Conservation (phyloP, 2,329 filamentous ascomycete genomes). For the Cladosporium sp. region DNA sequence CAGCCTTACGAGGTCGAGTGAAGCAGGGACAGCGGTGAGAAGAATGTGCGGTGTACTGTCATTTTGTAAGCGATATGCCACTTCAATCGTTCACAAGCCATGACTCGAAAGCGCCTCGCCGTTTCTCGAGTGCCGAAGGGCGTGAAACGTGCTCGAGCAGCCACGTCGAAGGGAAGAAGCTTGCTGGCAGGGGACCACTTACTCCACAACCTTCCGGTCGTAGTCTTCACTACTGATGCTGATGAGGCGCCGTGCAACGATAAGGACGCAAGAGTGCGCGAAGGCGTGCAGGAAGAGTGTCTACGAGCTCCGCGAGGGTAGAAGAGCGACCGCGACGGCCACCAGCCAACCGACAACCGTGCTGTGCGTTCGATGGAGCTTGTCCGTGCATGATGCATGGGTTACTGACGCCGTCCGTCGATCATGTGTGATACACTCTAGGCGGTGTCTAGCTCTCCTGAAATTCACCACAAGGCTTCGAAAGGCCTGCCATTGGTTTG, state of each 20-base stretch:
- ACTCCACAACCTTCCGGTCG: neutral
- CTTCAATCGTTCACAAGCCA: slow-evolving; percentile 1
- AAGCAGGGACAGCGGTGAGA: neutral
- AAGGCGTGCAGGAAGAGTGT: slow-evolving; percentile 1
- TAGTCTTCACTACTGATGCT: neutral
- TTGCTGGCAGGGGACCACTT: neutral
- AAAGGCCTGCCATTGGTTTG: neutral
- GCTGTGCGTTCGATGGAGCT: neutral
- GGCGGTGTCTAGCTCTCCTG: slow-evolving; percentile 11
- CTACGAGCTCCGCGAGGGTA: neutral
- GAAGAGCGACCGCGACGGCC: neutral
- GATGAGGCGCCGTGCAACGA: neutral
- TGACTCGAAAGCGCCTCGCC: slow-evolving; percentile 4
- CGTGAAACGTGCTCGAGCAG: slow-evolving; percentile 4
- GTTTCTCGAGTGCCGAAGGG: neutral
- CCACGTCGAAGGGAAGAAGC: neutral
- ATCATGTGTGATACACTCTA: slow-evolving; percentile 9
- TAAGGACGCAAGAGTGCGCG: neutral
- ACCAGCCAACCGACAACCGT: slow-evolving; percentile 1
- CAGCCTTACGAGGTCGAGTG: neutral
- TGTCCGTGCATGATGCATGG: slow-evolving; percentile 13
- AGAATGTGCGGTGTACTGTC: neutral
- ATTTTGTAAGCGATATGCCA: slow-evolving; percentile 9
- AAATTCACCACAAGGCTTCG: neutral
- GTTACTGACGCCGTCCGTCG: slow-evolving; percentile 8